These are phyloP conservation scores for Diaporthe sp. DNA, from an alignment of 2,329 filamentous ascomycete species.

Conservation along the genomic window DNA sequence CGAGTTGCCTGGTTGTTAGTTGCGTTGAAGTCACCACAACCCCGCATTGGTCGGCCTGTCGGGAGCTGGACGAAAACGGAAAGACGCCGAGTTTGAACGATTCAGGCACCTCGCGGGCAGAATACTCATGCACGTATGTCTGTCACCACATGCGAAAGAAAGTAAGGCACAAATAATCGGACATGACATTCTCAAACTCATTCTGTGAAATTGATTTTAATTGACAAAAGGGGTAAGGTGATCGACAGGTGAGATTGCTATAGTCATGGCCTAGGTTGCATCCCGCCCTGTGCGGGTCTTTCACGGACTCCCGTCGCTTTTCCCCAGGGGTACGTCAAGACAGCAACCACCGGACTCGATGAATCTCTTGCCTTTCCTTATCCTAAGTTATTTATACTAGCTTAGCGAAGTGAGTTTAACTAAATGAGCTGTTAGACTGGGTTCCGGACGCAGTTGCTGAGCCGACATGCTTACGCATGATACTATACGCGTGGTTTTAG, in stretches of 20 bases:
- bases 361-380: fast-evolving
- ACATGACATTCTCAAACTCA: neutral
- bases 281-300: too few relatives aligned
- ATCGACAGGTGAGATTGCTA: too few relatives aligned
- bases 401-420: neutral
- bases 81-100: neutral
- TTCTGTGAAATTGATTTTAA: neutral
- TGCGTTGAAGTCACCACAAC: neutral
- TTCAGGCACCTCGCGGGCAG: neutral
- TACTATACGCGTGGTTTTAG: neutral
- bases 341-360: neutral
- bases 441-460: too few relatives aligned
- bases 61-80: neutral
- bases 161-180: neutral
- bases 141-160: neutral
- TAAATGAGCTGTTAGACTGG: fast-evolving
- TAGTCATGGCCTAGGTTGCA: neutral
- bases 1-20: neutral
- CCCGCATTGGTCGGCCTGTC: neutral
- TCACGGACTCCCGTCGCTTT: neutral
- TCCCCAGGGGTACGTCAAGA: neutral
- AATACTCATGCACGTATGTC: neutral
- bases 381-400: too few relatives aligned
- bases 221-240: neutral
- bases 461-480: too few relatives aligned